A percentile compares a stretch with the other conserved stretches of the same genome.
Evolutionary conservation across 208 protist genomes (phyloP).

Genomic region (Leishmania tropica): DNA sequence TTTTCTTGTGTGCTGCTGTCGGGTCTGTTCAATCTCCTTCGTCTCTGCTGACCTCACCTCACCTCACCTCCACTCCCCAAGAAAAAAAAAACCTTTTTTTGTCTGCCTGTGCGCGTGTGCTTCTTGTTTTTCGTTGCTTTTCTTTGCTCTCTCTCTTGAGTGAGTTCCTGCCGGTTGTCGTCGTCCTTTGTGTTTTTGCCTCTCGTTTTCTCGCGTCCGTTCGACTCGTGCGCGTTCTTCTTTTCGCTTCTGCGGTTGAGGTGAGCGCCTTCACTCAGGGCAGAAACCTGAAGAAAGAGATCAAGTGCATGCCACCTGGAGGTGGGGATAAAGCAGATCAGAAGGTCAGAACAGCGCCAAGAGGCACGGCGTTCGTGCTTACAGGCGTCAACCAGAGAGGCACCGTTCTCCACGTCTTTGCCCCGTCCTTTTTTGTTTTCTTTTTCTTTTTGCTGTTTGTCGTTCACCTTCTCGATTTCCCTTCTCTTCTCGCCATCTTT

Average conservation of each 20-base stretch:
- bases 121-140: too few species aligned
- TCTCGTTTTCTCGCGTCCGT: neutral
- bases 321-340: neutral
- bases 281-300: neutral
- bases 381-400: neutral
- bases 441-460: conserved; percentile 12
- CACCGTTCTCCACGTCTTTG: neutral
- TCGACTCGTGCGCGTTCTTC: neutral
- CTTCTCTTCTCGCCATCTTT: conserved; percentile 21
- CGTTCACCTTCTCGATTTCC: neutral
- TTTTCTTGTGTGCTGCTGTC: neutral
- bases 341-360: neutral
- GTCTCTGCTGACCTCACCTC: too few species aligned
- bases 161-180: neutral
- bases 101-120: neutral
- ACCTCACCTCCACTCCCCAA: too few species aligned
- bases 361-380: neutral
- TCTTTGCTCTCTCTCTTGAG: neutral
- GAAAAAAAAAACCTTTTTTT: too few species aligned
- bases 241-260: neutral
- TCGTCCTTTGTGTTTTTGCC: neutral
- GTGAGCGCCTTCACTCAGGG: neutral
- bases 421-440: conserved; percentile 6
- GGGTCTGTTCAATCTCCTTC: neutral
- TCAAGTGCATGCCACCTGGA: neutral